Evolutionary conservation across 805 yeast species (phyloP), one percentile per base, ranked within the genome.

Genomic region (Candida nitratophila): DNA sequence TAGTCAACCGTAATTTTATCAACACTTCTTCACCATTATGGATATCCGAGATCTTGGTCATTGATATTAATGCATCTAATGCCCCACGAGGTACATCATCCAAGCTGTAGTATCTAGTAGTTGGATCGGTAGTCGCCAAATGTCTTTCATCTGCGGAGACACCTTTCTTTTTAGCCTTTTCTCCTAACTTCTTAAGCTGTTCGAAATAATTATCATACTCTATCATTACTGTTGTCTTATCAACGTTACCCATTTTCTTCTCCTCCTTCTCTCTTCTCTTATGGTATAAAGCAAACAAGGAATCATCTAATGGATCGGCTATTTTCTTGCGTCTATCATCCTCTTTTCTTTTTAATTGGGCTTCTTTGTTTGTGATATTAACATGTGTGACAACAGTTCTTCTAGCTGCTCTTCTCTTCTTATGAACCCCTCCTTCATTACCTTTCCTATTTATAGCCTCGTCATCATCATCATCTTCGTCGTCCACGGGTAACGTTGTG

Each of bases 201-300:
- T 73, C 72, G 27, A 66, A 59, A 31, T 78, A 68, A 19, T 70
- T 71, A 43, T 81, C 87, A 27, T 78, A 76, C 52, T 83, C 91
- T 9, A 66, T 58, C 40, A 73, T 63, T 37, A 79, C 66, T 44
- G 73, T 70, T 40, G 70, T 74, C 22, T 75, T 65, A 50, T 84
- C 90, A 2, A 73, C 64, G 31, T 67, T 68, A 26, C 69, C 63
- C 75, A 82, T 79, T 39, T 76, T 69, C 46, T 72, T 73, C 59
- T 86, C 95, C 42, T 80, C 81, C 44, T 75, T 75, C 49, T 74
- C 76, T 79, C 83, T 76, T 34, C 74, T 69, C 36, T 70, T 70
- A 60, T 84, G 90, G 52, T 71, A 76, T 14, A 39, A 9, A 19
- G 41, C 17, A 55, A 66, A 80, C 14, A 65, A 17, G 0, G 56